Conservation (phyloP, 345 rosid genomes). For the Draba incana region DNA sequence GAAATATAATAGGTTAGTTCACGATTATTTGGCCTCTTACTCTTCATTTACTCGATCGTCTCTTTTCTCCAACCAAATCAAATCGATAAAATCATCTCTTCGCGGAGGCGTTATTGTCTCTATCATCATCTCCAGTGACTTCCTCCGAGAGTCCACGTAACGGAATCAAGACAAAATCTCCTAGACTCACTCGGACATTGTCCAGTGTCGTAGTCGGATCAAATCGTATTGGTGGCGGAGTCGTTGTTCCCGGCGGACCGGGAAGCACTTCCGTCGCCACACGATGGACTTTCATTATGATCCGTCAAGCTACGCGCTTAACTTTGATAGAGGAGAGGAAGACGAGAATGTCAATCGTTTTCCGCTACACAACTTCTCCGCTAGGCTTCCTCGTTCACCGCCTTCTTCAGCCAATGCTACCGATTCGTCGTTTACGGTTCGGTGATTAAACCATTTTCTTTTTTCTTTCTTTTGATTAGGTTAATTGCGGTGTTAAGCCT, state of each 20-base stretch:
- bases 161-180: slow-evolving; percentile 30
- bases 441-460: slow-evolving; percentile 2
- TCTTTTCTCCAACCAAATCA: too few relatives aligned
- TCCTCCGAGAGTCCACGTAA: slow-evolving; percentile 5
- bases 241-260: background rate
- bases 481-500: too few relatives aligned
- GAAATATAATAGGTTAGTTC: too few relatives aligned
- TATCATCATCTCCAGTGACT: slow-evolving; percentile 20
- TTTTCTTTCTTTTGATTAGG: too few relatives aligned
- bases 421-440: background rate
- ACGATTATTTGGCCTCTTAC: too few relatives aligned
- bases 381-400: slow-evolving; percentile 45
- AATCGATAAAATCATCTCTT: too few relatives aligned
- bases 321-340: slow-evolving; percentile 39
- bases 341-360: slow-evolving; percentile 28
- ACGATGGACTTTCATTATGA: slow-evolving; percentile 42
- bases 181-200: slow-evolving; percentile 33
- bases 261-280: slow-evolving; percentile 37
- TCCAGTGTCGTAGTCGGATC: slow-evolving; percentile 33
- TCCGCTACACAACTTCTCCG: slow-evolving; percentile 36
- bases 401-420: slow-evolving; percentile 27
- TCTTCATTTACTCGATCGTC: too few relatives aligned
- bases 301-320: slow-evolving; percentile 44
- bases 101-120: too few relatives aligned
- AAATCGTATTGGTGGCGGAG: slow-evolving; percentile 35